A percentile compares a stretch with the other conserved stretches of the same genome.
Evolutionary conservation across 139 green algal genomes (phyloP).

Genomic region (Yamagishiella unicocca): DNA sequence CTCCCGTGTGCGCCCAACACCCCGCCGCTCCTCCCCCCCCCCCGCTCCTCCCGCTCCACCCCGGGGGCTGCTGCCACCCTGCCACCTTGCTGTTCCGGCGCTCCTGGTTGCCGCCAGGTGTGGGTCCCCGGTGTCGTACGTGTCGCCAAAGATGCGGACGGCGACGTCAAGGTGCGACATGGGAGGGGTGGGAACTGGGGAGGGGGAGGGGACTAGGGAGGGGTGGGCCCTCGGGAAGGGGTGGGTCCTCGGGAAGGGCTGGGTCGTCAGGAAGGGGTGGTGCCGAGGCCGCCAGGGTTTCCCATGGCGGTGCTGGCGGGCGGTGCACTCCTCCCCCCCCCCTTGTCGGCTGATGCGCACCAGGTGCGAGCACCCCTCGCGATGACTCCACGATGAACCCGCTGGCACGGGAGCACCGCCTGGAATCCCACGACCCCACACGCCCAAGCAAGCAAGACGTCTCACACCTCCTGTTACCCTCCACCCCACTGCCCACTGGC

Average conservation of each 20-base stretch:
- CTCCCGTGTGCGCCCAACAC: not conserved
- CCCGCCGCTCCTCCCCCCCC: not conserved
- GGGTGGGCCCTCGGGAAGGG: too few species aligned
- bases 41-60: not conserved
- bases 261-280: too few species aligned
- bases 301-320: not conserved
- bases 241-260: too few species aligned
- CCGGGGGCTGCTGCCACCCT: not conserved
- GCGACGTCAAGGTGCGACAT: conserved; percentile 3
- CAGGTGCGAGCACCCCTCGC: not conserved
- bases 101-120: not conserved
- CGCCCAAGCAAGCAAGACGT: not conserved
- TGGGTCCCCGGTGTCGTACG: conserved; percentile 31
- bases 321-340: not conserved
- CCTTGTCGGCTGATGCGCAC: not conserved
- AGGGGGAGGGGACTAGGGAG: too few species aligned
- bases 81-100: not conserved
- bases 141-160: not conserved
- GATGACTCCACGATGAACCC: not conserved
- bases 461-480: not conserved
- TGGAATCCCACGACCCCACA: not conserved
- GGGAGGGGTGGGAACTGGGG: not conserved
- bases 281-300: not conserved
- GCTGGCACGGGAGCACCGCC: not conserved
- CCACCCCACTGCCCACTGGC: not conserved